Percentiles rank a stretch among this genome's conserved stretches.
phyloP scores from a whole-genome alignment of 371 early-diverging fungal genomes.

The Mortierella sp. region DNA sequence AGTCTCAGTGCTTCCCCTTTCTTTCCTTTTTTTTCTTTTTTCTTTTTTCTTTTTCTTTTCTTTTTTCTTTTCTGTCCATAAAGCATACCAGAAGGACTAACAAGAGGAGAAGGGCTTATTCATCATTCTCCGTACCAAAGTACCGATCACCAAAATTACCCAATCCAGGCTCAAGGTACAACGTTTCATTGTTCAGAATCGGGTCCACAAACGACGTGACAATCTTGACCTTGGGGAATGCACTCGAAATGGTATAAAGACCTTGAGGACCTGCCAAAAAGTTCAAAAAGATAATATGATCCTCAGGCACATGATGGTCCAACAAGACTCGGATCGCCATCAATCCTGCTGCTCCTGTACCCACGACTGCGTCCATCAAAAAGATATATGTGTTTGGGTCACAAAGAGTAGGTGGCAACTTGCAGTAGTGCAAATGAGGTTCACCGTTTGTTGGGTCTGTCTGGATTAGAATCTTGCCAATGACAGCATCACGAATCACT shows the following conservation, averaged over 20 bases:
- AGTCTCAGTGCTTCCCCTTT: not conserved
- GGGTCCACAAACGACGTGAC: conserved; percentile 84
- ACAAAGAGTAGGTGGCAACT: conserved; percentile 20
- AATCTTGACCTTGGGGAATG: conserved; percentile 86
- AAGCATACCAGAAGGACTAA: not conserved
- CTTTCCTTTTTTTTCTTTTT: not conserved
- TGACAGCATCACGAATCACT: conserved; percentile 79
- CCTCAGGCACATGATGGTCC: conserved; percentile 89
- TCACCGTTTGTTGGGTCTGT: conserved; percentile 84
- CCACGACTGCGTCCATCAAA: conserved; percentile 77
- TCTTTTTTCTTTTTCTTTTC: not conserved
- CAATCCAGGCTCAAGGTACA: conserved; percentile 85
- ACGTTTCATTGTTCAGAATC: conserved; percentile 65
- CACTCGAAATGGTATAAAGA: conserved; percentile 77
- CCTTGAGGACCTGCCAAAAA: conserved; percentile 82
- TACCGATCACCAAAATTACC: conserved; percentile 83
- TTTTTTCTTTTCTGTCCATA: not conserved
- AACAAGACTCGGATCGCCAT: conserved; percentile 93
- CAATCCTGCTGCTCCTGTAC: conserved; percentile 90
- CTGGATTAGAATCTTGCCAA: conserved; percentile 92
- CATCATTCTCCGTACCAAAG: conserved; percentile 45
- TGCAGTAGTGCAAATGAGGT: conserved; percentile 65
- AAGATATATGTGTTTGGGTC: conserved; percentile 29
- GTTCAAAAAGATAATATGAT: conserved; percentile 83
- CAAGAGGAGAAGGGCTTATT: not conserved